phyloP scores from a whole-genome alignment of 441 rosid species.

The Erodium chrysanthum region DNA sequence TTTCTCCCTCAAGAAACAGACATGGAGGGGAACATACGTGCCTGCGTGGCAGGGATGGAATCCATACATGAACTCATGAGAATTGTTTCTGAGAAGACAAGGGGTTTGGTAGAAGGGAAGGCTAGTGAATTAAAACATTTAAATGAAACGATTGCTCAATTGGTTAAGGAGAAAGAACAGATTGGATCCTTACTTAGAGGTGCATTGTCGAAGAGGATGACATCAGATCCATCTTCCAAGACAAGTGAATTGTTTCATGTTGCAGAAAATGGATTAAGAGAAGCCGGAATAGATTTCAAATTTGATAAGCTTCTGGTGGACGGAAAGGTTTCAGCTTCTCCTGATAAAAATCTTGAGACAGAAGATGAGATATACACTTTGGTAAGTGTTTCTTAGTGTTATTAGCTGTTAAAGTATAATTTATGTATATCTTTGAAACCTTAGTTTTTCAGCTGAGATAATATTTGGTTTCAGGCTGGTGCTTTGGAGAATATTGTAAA shows the following conservation, averaged over 20 bases:
- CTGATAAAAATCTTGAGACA: conserved; percentile 26
- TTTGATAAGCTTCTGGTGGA: conserved; percentile 37
- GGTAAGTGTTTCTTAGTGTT: conserved; percentile 33
- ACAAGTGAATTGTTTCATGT: conserved; percentile 54
- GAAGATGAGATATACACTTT: conserved; percentile 69
- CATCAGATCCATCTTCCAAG: conserved; percentile 42
- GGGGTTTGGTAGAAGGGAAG: conserved; percentile 48
- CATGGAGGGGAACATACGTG: conserved; percentile 69
- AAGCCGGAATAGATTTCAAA: conserved; percentile 60
- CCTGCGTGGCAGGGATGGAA: conserved; percentile 82
- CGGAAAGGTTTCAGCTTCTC: conserved; percentile 26
- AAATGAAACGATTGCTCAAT: conserved; percentile 51
- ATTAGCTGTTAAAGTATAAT: conserved; percentile 8
- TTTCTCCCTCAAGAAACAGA: conserved; percentile 73
- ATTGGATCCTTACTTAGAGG: conserved; percentile 74
- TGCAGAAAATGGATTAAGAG: conserved; percentile 71
- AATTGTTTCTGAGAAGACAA: conserved; percentile 46
- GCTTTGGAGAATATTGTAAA: conserved; percentile 84
- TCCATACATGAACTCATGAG: conserved; percentile 53
- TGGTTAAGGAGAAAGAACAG: conserved; percentile 74
- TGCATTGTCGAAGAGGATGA: conserved; percentile 66
- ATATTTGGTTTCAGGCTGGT: conserved; percentile 48
- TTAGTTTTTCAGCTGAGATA: conserved; percentile 13
- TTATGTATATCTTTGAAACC: conserved; percentile 10
- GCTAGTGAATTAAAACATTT: conserved; percentile 45